Evolutionary conservation across 805 yeast species (phyloP).

Genomic region (Gaillardinia entomophila): DNA sequence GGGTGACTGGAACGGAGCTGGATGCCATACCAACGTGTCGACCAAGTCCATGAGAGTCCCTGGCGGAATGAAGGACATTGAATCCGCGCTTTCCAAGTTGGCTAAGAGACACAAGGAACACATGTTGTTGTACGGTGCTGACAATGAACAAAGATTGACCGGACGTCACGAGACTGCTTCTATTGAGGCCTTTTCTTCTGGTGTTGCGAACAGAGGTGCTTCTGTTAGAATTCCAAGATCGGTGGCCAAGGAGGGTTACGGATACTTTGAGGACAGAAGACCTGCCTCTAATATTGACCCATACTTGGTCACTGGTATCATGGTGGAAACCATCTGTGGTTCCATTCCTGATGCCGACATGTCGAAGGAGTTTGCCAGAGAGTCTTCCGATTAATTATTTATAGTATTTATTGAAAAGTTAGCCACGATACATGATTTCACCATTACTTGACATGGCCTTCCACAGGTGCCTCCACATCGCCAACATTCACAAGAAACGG

Average conservation of each 20-base stretch:
- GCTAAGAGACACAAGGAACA: constrained; percentile 96
- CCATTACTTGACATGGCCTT: no score
- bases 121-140: constrained; percentile 90
- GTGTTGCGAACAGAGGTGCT: constrained; percentile 99
- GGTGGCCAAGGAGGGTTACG: constrained; percentile 95
- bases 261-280: constrained; percentile 99
- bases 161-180: constrained; percentile 99
- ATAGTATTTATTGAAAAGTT: no score
- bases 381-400: constrained; percentile 29
- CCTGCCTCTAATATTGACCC: constrained; percentile 99
- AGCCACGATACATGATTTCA: no score
- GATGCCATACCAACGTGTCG: constrained; percentile 98
- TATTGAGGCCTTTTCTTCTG: constrained; percentile 82
- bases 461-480: no score
- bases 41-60: constrained; percentile 85
- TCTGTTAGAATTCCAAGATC: constrained; percentile 98
- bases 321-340: constrained; percentile 95
- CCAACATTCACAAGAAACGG: no score
- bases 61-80: constrained; percentile 96
- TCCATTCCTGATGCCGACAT: constrained; percentile 92
- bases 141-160: constrained; percentile 91
- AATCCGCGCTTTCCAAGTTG: constrained; percentile 86
- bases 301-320: constrained; percentile 96
- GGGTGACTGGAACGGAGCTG: constrained; percentile 99
- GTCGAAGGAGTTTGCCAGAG: constrained; percentile 85